These are phyloP conservation scores for Hordeum pubiflorum DNA, from an alignment of 202 grass and related monocot species.

Conservation along the genomic window DNA sequence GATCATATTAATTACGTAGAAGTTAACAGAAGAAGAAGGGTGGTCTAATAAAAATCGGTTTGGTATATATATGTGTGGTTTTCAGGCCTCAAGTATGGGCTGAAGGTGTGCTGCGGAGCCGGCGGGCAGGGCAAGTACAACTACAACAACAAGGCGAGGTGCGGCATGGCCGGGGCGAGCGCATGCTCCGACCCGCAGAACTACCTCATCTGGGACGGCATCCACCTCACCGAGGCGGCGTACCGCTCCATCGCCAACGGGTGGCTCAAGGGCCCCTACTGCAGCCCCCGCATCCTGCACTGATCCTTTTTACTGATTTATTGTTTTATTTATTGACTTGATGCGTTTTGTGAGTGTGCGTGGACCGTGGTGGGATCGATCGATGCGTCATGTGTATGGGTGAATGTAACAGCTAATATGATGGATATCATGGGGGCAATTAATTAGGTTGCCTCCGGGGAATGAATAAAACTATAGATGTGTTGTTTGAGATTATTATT, in stretches of 20 bases:
- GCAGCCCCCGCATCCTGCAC: conserved; percentile 53
- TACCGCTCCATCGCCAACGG: conserved; percentile 64
- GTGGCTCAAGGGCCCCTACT: conserved; percentile 79
- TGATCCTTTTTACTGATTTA: background rate
- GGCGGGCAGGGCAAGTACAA: conserved; percentile 68
- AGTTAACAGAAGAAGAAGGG: too few species aligned
- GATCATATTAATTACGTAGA: too few species aligned
- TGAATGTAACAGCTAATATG: background rate
- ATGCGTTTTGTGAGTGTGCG: background rate
- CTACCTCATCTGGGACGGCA: conserved; percentile 82
- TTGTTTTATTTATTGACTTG: background rate
- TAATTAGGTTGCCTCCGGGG: background rate
- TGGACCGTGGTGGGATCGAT: background rate
- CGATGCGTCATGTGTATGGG: background rate
- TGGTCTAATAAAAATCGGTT: background rate
- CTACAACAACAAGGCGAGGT: conserved; percentile 68
- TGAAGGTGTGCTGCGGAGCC: conserved; percentile 75
- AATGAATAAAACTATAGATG: too few species aligned
- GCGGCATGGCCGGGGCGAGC: conserved; percentile 54
- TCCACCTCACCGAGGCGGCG: conserved; percentile 80
- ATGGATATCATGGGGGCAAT: background rate
- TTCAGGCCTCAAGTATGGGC: conserved; percentile 42
- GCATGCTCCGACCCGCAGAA: conserved; percentile 41
- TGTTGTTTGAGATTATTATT: too few species aligned
- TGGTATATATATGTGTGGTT: background rate